Conservation (phyloP, 177 flowering plant genomes). For the Vitis hybrid region DNA sequence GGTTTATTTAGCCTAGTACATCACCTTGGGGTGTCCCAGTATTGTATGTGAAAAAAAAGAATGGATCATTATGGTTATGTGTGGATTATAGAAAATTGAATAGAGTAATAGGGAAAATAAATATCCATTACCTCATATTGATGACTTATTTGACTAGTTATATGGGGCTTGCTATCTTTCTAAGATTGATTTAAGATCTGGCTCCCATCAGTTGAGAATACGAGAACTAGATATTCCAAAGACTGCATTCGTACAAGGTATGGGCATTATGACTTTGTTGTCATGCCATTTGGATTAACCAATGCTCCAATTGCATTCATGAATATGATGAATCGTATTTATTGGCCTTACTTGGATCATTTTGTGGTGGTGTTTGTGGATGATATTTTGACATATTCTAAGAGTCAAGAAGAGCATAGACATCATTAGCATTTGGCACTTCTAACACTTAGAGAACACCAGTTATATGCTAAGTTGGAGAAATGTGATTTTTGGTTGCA, state of each 20-base stretch:
- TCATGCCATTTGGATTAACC: not conserved
- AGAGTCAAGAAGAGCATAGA: too few species aligned
- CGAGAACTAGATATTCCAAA: not conserved
- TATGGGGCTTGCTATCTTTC: not conserved
- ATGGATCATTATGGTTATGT: not conserved
- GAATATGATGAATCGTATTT: not conserved
- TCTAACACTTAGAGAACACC: too few species aligned
- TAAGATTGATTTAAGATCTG: not conserved
- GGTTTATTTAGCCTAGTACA: not conserved
- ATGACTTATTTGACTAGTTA: constrained; percentile 8
- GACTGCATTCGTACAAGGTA: not conserved
- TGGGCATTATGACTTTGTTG: not conserved
- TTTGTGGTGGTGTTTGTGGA: too few species aligned
- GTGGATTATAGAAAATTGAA: not conserved
- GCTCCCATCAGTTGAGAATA: not conserved
- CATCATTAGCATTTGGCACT: too few species aligned
- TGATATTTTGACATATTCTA: too few species aligned
- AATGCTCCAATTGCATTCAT: not conserved
- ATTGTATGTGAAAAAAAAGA: constrained; percentile 6
- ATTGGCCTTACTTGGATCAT: too few species aligned
- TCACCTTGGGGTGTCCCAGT: constrained; percentile 13
- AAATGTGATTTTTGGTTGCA: too few species aligned
- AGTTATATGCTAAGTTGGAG: too few species aligned
- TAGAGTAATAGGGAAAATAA: not conserved
- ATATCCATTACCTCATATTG: not conserved